phyloP scores from a whole-genome alignment of 1,284 basidiomycete genomes.

The Cystobasidium slooffiae region DNA sequence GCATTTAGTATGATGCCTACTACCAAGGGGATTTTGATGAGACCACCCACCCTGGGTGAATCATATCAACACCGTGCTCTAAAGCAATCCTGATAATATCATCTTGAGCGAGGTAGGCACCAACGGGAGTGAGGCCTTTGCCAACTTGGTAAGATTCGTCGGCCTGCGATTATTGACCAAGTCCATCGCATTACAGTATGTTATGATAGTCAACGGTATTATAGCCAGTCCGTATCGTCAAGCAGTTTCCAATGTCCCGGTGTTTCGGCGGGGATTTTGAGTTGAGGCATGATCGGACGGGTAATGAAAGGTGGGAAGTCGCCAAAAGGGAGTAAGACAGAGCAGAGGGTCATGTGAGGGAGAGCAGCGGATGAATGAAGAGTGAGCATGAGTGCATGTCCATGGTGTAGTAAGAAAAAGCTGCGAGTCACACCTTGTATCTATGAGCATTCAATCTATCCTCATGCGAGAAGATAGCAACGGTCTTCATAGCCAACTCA shows the following conservation, averaged over 20 bases:
- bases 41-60: constrained; percentile 83
- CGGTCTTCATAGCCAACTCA: constrained; percentile 98
- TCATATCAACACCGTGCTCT: constrained; percentile 89
- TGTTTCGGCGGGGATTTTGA: too few relatives aligned
- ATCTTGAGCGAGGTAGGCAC: constrained; percentile 94
- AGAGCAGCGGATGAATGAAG: too few relatives aligned
- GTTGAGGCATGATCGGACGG: too few relatives aligned
- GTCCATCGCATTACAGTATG: neutral
- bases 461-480: constrained; percentile 97
- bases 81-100: constrained; percentile 93
- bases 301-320: too few relatives aligned
- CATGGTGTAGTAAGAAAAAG: too few relatives aligned
- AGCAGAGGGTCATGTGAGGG: too few relatives aligned
- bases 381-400: too few relatives aligned
- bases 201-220: neutral
- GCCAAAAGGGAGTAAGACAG: too few relatives aligned
- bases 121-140: constrained; percentile 91
- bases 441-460: constrained; percentile 96
- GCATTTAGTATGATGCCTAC: neutral
- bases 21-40: constrained; percentile 15
- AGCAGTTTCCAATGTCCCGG: neutral
- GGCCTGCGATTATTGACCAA: constrained; percentile 63
- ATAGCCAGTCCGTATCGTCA: neutral
- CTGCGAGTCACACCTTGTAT: constrained; percentile 72
- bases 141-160: constrained; percentile 99